phyloP scores from a whole-genome alignment of 2,329 filamentous ascomycete species.

The Clarireedia hainanense region DNA sequence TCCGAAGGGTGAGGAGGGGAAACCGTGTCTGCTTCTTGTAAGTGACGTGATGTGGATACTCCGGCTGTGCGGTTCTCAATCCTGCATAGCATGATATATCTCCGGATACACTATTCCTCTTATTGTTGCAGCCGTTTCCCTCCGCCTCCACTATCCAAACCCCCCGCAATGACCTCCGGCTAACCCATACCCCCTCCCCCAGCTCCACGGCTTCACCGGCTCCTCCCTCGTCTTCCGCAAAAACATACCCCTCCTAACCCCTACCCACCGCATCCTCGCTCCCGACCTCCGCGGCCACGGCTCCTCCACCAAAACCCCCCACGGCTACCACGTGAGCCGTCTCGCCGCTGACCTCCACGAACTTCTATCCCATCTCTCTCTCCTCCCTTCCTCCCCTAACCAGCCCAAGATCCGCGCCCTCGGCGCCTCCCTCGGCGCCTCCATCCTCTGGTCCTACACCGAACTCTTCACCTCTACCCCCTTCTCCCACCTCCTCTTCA shows the following conservation, averaged over 20 bases:
- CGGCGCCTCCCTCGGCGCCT: conserved; percentile 27
- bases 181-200: not conserved
- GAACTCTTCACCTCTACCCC: conserved; percentile 24
- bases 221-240: conserved; percentile 24
- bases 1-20: not conserved
- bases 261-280: conserved; percentile 21
- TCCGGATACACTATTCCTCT: not conserved
- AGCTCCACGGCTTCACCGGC: conserved; percentile 31
- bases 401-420: conserved; percentile 17
- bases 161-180: not conserved
- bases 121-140: not conserved
- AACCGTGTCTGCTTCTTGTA: conserved; percentile 21
- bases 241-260: conserved; percentile 22
- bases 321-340: conserved; percentile 27
- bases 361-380: conserved; percentile 15
- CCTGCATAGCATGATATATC: too few relatives aligned
- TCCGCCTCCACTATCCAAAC: not conserved
- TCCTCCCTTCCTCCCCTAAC: not conserved
- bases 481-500: conserved; percentile 26
- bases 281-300: conserved; percentile 29
- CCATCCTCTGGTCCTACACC: conserved; percentile 28
- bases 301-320: conserved; percentile 20
- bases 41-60: not conserved
- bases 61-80: too few relatives aligned
- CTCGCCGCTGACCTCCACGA: conserved; percentile 27